Evolutionary conservation across 768 basidiomycete species (phyloP).

Genomic region (Hericium rajendrae): DNA sequence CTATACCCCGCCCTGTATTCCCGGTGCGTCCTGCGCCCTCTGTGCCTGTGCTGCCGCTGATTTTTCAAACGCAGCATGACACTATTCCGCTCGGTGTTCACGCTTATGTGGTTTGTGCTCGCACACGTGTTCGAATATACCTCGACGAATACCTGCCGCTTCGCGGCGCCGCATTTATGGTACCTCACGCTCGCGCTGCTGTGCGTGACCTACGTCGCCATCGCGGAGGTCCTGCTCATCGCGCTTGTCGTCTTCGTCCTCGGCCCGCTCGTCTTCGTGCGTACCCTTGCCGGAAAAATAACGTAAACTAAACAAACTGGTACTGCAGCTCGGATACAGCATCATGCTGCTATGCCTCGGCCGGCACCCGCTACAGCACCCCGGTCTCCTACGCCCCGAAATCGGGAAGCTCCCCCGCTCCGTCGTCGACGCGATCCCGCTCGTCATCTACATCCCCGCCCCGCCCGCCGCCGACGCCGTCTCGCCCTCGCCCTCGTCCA

Average conservation of each 20-base stretch:
- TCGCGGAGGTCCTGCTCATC: slow-evolving; percentile 62
- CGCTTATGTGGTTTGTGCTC: slow-evolving; percentile 75
- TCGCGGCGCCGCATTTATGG: slow-evolving; percentile 73
- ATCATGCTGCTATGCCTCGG: slow-evolving; percentile 72
- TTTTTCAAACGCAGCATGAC: not conserved
- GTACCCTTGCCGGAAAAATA: slow-evolving; percentile 17
- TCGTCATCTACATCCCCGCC: slow-evolving; percentile 79
- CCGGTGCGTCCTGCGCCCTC: not conserved
- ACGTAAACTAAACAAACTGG: not conserved
- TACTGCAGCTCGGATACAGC: slow-evolving; percentile 59
- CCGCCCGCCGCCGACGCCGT: slow-evolving; percentile 37
- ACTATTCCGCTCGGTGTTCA: slow-evolving; percentile 24
- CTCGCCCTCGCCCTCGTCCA: slow-evolving; percentile 26
- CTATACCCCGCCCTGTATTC: not conserved
- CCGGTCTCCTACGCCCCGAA: slow-evolving; percentile 66
- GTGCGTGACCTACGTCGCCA: slow-evolving; percentile 69
- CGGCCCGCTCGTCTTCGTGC: slow-evolving; percentile 69
- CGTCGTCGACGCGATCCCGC: slow-evolving; percentile 69
- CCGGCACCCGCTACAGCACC: slow-evolving; percentile 69
- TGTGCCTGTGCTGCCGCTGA: not conserved
- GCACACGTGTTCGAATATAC: slow-evolving; percentile 76
- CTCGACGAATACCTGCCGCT: slow-evolving; percentile 63
- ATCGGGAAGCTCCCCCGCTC: slow-evolving; percentile 64
- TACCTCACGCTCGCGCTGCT: slow-evolving; percentile 79
- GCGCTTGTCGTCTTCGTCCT: slow-evolving; percentile 71